Evolutionary conservation across 2,329 filamentous ascomycete species (phyloP).

Genomic region (Cladophialophora exuberans): DNA sequence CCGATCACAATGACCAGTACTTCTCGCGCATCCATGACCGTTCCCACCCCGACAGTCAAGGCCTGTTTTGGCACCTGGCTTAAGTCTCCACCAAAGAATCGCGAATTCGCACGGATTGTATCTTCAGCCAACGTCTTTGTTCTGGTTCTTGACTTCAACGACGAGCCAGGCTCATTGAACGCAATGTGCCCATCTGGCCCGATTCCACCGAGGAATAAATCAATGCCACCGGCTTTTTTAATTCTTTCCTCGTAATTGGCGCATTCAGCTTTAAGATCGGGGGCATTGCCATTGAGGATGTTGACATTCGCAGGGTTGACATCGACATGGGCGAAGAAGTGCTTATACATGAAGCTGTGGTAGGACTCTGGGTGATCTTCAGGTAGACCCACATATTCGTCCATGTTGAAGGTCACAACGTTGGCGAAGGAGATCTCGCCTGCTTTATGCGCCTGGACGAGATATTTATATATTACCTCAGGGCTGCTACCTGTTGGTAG

Average conservation of each 20-base stretch:
- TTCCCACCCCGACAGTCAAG: conserved; percentile 82
- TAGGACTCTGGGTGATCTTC: conserved; percentile 84
- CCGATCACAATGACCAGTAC: conserved; percentile 83
- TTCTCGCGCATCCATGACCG: conserved; percentile 78
- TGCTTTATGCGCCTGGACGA: conserved; percentile 59
- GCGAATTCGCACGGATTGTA: conserved; percentile 81
- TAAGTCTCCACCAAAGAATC: conserved; percentile 79
- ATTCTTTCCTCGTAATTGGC: conserved; percentile 80
- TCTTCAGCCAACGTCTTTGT: conserved; percentile 88
- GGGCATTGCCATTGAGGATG: conserved; percentile 79
- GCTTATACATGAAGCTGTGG: conserved; percentile 91
- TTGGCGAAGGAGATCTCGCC: conserved; percentile 77
- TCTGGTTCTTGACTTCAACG: conserved; percentile 73
- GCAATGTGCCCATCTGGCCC: conserved; percentile 87
- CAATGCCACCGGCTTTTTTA: conserved; percentile 73
- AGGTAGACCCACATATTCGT: conserved; percentile 84
- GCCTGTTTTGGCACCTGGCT: conserved; percentile 78
- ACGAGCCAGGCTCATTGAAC: conserved; percentile 87
- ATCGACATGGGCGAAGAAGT: conserved; percentile 86
- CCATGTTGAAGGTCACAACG: conserved; percentile 94
- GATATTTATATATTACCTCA: conserved; percentile 73
- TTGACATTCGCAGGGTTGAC: conserved; percentile 81
- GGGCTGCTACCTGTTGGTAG: conserved; percentile 83
- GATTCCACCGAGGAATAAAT: conserved; percentile 83
- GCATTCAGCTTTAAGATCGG: conserved; percentile 75